Percentiles rank a stretch among this genome's conserved stretches.
Conservation (phyloP, 2,329 filamentous ascomycete genomes). For the Aspergillus pseudoterreus region DNA sequence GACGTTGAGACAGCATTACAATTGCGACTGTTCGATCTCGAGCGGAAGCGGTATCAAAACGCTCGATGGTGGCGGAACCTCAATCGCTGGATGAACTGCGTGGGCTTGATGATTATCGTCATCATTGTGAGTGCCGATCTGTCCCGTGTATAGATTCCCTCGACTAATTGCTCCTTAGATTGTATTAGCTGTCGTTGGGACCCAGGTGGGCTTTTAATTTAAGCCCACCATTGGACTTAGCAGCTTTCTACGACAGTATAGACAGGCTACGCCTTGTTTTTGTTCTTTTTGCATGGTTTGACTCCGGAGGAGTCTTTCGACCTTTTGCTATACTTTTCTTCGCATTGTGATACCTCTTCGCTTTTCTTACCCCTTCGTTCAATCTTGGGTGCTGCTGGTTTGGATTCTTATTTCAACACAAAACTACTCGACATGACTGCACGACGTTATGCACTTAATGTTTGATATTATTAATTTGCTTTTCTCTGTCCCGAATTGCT, state of each 20-base stretch:
- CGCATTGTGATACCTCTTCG: slow-evolving; percentile 1
- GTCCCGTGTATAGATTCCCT: background rate
- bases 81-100: slow-evolving; percentile 58
- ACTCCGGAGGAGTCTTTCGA: background rate
- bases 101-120: slow-evolving; percentile 54
- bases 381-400: slow-evolving; percentile 10
- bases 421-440: slow-evolving; percentile 28
- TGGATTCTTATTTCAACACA: slow-evolving; percentile 14
- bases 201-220: slow-evolving; percentile 29
- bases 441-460: slow-evolving; percentile 31
- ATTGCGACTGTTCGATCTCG: slow-evolving; percentile 41
- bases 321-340: background rate
- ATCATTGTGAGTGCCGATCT: slow-evolving; percentile 47
- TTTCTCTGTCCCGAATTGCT: slow-evolving; percentile 3
- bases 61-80: slow-evolving; percentile 63
- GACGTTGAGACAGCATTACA: slow-evolving; percentile 44
- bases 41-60: slow-evolving; percentile 53
- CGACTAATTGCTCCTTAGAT: slow-evolving; percentile 20
- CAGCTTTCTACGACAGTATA: background rate
- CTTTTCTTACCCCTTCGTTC: slow-evolving; percentile 7
- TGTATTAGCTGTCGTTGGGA: slow-evolving; percentile 29
- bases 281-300: background rate
- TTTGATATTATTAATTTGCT: slow-evolving; percentile 11
- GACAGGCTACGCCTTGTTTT: background rate
- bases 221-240: background rate